Base-by-base conservation (phyloP, 2,329 filamentous ascomycete genomes). In the Hirsutella thompsonii region DNA sequence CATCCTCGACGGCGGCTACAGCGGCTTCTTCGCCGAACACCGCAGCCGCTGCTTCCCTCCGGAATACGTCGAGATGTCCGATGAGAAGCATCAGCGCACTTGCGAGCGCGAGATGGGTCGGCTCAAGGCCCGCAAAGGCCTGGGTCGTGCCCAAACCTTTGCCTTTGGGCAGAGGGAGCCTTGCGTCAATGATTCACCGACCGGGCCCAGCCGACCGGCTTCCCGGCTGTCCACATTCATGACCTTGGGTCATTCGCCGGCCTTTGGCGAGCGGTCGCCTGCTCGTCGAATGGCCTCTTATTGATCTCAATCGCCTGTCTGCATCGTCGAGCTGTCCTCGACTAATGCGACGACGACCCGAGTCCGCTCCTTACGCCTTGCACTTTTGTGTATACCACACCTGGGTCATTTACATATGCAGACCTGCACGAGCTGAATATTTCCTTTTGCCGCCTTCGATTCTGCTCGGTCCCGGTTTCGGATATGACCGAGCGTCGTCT, bases 41-140 rank as follows among this genome's bases (percentile, higher is more conserved):
- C 79, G 80, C 40, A 66, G 73, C 37, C 79, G 89, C 46, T 98
- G 92, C 69, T 92, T 81, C 53, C 92, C 92, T 19, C 89, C 94
- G 54, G 88, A 90, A 57, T 98, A 98, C 57, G 86, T 98, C 44
- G 88, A 92, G 62, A 98, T 98, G 92, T 83, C 81, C 49, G 86
- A 84, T 49, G 83, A 90, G 57, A 86, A 90, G 58, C 89, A 98
- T 62, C 84, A 87, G 52, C 81, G 80, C 54, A 92, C 89, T 35
- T 96, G 92, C 59, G 92, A 98, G 67, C 83, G 87, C 52, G 90
- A 94, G 54, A 81, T 98, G 70, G 87, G 88, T 54, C 89, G 88
- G 58, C 78, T 98, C 53, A 90, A 93, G 62, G 83, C 92, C 58
- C 79, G 89, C 53, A 83, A 84, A 51, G 92, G 90, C 55, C 71